These are phyloP conservation scores for Pyrrhoderma noxium DNA, from an alignment of 1,284 basidiomycete species.

Conservation along the genomic window DNA sequence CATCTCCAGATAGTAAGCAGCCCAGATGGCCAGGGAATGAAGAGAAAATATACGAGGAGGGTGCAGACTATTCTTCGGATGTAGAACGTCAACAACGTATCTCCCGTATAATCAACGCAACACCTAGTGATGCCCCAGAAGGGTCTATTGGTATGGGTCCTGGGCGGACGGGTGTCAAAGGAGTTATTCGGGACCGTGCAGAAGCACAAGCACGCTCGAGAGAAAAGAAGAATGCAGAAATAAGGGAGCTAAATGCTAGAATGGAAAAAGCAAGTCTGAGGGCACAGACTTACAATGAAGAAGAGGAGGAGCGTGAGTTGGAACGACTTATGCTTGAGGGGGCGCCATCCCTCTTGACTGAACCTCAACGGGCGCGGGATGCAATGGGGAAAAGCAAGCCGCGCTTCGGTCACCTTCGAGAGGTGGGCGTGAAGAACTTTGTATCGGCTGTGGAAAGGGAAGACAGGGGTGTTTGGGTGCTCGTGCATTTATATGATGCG, in stretches of 20 bases:
- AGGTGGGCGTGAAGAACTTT: slow-evolving; percentile 71
- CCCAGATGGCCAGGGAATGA: slow-evolving; percentile 38
- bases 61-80: slow-evolving; percentile 7
- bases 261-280: slow-evolving; percentile 50
- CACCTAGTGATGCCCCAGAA: slow-evolving; percentile 20
- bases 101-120: slow-evolving; percentile 23
- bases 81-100: slow-evolving; percentile 13
- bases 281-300: slow-evolving; percentile 63
- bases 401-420: slow-evolving; percentile 72
- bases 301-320: slow-evolving; percentile 50
- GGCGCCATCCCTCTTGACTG: slow-evolving; percentile 21
- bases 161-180: slow-evolving; percentile 77
- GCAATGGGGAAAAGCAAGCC: slow-evolving; percentile 37
- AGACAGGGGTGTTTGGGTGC: slow-evolving; percentile 62
- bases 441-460: slow-evolving; percentile 72
- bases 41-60: slow-evolving; percentile 39
- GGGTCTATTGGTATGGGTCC: slow-evolving; percentile 71
- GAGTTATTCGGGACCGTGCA: slow-evolving; percentile 69
- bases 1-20: slow-evolving; percentile 45
- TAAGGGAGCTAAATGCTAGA: slow-evolving; percentile 41
- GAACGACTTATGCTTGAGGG: slow-evolving; percentile 32
- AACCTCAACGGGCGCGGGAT: slow-evolving; percentile 26
- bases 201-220: slow-evolving; percentile 54
- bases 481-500: slow-evolving; percentile 78
- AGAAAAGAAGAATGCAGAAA: slow-evolving; percentile 40